Conservation (phyloP, 768 basidiomycete species). For the Tricholoma saponaceum region DNA sequence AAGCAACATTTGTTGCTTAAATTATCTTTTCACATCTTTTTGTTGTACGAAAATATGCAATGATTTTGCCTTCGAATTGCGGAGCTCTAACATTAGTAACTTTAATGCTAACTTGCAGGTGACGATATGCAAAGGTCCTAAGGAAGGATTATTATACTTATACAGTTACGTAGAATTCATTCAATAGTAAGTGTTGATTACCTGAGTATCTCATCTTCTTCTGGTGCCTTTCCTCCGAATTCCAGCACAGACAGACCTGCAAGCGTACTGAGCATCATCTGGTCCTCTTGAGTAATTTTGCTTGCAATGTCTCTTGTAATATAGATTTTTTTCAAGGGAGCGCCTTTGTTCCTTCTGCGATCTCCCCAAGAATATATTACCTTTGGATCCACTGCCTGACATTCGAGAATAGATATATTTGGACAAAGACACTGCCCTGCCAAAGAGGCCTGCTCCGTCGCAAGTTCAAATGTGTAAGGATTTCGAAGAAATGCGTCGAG, state of each 20-base stretch:
- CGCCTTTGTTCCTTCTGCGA: conserved; percentile 32
- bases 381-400: conserved; percentile 30
- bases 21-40: not conserved
- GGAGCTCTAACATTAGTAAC: not conserved
- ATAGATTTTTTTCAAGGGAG: conserved; percentile 51
- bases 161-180: not conserved
- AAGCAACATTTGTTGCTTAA: not conserved
- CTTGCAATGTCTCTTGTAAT: conserved; percentile 25
- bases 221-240: conserved; percentile 38
- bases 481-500: conserved; percentile 47
- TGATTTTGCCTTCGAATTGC: not conserved
- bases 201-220: conserved; percentile 35
- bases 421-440: conserved; percentile 35
- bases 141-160: not conserved
- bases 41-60: not conserved
- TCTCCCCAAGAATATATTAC: conserved; percentile 32
- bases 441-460: conserved; percentile 1
- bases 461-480: conserved; percentile 17
- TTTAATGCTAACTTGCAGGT: not conserved
- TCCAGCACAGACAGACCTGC: conserved; percentile 25
- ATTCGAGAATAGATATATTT: conserved; percentile 42
- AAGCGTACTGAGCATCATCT: conserved; percentile 23
- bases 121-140: not conserved
- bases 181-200: not conserved
- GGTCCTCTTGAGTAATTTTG: conserved; percentile 20